Evolutionary conservation across 2,329 filamentous ascomycete genomes (phyloP), one percentile per base, ranked within the genome.

Genomic region (Microthyrium microscopicum): DNA sequence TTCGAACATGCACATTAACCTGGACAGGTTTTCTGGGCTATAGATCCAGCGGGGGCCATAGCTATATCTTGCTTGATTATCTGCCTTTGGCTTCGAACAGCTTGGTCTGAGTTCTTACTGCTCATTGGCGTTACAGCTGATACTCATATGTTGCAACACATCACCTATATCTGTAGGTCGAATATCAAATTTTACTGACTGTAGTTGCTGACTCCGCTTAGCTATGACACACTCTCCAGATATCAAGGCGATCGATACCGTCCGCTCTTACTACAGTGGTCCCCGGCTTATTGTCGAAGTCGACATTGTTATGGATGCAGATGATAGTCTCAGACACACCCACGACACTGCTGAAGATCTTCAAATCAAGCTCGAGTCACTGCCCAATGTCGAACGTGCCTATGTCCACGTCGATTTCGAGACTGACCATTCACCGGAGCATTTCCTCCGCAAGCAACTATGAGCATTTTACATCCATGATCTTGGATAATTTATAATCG

Each of bases 361-460:
- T 46, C 89, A 98, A 63, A 79, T 79, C 41, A 95, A 95, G 61
- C 64, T 95, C 3, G 89, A 98, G 66, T 80, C 76, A 36, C 56
- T 98, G 41, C 87, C 89, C 0, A 77, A 93, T 50, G 76, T 95
- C 7, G 89, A 95, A 66, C 64, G 89, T 38, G 84, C 84, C 0
- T 95, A 94, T 51, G 89, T 95, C 15, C 89, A 98, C 53, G 85
- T 94, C 13, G 89, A 98, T 54, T 95, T 91, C 46, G 89, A 95
- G 61, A 94, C 85, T 4, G 84, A 78, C 13, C 89, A 95, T 55
- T 85, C 89, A 54, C 87, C 87, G 0, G 85, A 94, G 61, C 85
- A 77, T 51, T 74, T 68, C 41, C 53, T 71, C 51, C 76, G 76
- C 53, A 76, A 76, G 56, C 70, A 75, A 44, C 47, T 75, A 29